Percentiles rank a stretch among this genome's conserved stretches.
Conservation (phyloP, 441 rosid species). For the California macrophylla region DNA sequence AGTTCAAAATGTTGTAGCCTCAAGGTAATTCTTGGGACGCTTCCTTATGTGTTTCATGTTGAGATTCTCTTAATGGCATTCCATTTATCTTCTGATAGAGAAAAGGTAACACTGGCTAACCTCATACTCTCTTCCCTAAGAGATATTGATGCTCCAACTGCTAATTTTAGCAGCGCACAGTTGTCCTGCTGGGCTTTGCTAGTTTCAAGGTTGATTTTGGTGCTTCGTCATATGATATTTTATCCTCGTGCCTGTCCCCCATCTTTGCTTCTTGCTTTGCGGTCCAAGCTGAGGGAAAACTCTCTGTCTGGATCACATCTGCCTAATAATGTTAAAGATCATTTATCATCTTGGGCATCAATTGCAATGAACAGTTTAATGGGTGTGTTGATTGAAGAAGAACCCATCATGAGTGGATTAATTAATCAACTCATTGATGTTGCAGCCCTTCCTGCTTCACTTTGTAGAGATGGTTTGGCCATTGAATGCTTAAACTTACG, state of each 20-base stretch:
- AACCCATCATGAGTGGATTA: constrained; percentile 41
- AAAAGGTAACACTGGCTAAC: constrained; percentile 59
- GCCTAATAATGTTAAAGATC: constrained; percentile 38
- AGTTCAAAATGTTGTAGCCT: constrained; percentile 43
- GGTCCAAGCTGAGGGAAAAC: constrained; percentile 75
- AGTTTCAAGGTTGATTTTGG: constrained; percentile 79
- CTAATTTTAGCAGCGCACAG: constrained; percentile 33
- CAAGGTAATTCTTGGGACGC: constrained; percentile 59
- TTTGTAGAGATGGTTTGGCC: constrained; percentile 44
- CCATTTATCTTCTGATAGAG: constrained; percentile 76
- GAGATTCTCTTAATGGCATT: constrained; percentile 95
- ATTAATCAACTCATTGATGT: constrained; percentile 68
- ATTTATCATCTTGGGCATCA: constrained; percentile 66
- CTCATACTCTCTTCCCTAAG: constrained; percentile 46
- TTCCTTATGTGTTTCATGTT: constrained; percentile 84
- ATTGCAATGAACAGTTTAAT: constrained; percentile 42
- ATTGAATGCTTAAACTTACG: constrained; percentile 44
- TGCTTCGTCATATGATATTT: constrained; percentile 81
- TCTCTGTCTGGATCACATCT: constrained; percentile 37
- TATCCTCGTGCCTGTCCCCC: constrained; percentile 69
- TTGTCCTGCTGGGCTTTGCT: constrained; percentile 87
- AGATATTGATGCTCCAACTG: constrained; percentile 39
- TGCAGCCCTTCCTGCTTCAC: constrained; percentile 53
- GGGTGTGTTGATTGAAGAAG: constrained; percentile 55
- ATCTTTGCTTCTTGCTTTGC: constrained; percentile 57